phyloP scores from a whole-genome alignment of 495 filamentous ascomycete species.

The Tuber microsphaerosporum region DNA sequence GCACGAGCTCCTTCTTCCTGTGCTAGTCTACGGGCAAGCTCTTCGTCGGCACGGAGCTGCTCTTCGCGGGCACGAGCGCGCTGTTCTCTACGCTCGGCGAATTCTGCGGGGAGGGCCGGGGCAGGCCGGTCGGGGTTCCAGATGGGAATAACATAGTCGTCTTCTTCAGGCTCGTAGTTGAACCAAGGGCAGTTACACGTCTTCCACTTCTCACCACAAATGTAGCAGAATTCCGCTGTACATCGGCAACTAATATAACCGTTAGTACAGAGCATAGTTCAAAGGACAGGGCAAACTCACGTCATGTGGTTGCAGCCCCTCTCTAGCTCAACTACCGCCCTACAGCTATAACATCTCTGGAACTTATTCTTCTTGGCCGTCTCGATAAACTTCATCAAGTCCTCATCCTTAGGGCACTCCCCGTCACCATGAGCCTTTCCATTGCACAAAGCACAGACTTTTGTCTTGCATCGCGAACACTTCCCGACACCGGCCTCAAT shows the following conservation, averaged over 20 bases:
- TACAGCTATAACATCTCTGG: constrained; percentile 70
- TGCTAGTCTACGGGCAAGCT: constrained; percentile 29
- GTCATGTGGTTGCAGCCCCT: constrained; percentile 83
- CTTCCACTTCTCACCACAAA: constrained; percentile 72
- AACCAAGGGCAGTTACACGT: constrained; percentile 75
- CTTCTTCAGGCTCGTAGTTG: constrained; percentile 58
- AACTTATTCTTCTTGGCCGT: constrained; percentile 65
- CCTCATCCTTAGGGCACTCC: constrained; percentile 66
- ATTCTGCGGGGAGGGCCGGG: constrained; percentile 26
- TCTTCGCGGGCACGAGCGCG: constrained; percentile 32
- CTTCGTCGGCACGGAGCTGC: constrained; percentile 37
- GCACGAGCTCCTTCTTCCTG: constrained; percentile 25
- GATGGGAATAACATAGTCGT: constrained; percentile 42
- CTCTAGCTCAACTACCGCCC: constrained; percentile 66
- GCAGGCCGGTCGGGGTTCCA: constrained; percentile 29
- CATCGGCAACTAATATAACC: constrained; percentile 49
- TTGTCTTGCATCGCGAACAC: constrained; percentile 62
- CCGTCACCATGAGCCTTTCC: constrained; percentile 60
- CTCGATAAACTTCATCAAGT: constrained; percentile 57
- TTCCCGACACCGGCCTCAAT: constrained; percentile 54
- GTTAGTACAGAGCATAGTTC: constrained; percentile 13
- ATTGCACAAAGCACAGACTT: constrained; percentile 67
- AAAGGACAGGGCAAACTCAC: constrained; percentile 46
- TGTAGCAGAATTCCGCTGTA: constrained; percentile 74
- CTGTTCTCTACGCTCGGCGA: constrained; percentile 30